Base-by-base conservation (phyloP, 2,329 filamentous ascomycete genomes). In the Elsinoe necatrix region DNA sequence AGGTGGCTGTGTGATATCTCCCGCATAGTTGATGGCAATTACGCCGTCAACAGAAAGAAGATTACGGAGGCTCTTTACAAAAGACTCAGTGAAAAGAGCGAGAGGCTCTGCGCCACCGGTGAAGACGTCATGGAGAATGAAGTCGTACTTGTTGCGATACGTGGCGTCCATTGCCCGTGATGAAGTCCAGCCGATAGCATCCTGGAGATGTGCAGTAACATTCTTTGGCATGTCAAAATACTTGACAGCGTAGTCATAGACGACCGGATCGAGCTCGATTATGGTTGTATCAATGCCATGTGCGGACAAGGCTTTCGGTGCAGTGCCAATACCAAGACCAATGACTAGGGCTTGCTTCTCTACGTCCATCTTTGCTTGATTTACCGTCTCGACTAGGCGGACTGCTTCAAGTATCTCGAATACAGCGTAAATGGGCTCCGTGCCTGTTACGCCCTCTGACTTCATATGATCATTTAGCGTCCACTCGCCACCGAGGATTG, bases 81-180 rank as follows among this genome's bases (percentile, higher is more conserved):
- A 97, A 63, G 93, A 86, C 4, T 84, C 70, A 0, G 91, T 97
- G 72, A 98, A 98, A 6, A 98, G 81, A 6, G 84, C 77, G 2
- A 91, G 82, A 0, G 93, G 93, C 69, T 97, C 93, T 0, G 90
- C 91, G 54, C 93, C 93, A 21, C 93, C 93, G 0, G 93, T 98
- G 69, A 98, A 98, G 21, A 98, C 93, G 64, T 98, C 93, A 69
- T 98, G 93, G 55, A 98, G 80, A 66, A 98, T 93, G 74, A 95
- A 97, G 73, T 96, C 86, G 69, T 86, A 98, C 25, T 57, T 54
- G 37, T 52, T 47, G 11, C 62, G 61, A 2, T 64, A 54, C 45
- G 75, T 70, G 16, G 82, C 79, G 69, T 84, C 72, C n/a, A 52
- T 6, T 9, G 57, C 54, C 7, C 48, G 12, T 16, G 70, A 66